phyloP scores from a whole-genome alignment of 768 basidiomycete species.

The Rhodosporidiobolus odoratus region DNA sequence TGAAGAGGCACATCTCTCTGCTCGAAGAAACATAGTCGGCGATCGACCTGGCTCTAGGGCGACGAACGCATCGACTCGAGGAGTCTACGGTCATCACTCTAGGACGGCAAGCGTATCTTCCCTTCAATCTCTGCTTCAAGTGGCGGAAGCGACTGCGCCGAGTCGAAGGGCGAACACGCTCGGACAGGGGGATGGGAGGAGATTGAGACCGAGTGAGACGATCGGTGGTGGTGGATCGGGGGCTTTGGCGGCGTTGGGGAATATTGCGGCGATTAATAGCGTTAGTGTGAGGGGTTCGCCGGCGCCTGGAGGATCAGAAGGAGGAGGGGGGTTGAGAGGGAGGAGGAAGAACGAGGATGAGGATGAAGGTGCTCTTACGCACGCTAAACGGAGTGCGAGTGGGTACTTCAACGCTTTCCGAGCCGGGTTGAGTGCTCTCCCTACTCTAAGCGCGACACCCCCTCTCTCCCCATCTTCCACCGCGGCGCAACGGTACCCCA shows the following conservation, averaged over 20 bases:
- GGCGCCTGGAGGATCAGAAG: too few relatives aligned
- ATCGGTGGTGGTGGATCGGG: too few relatives aligned
- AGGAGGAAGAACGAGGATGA: too few relatives aligned
- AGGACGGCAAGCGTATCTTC: neutral
- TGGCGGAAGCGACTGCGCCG: neutral
- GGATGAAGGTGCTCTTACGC: conserved; percentile 13
- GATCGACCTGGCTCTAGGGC: neutral
- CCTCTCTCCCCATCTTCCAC: conserved; percentile 23
- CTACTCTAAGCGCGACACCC: conserved; percentile 16
- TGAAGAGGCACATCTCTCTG: neutral
- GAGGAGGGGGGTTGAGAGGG: too few relatives aligned
- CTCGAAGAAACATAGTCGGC: neutral
- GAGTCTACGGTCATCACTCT: neutral
- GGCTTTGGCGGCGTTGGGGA: conserved; percentile 29
- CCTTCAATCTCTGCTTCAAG: conserved; percentile 3
- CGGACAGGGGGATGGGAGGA: neutral
- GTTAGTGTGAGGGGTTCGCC: neutral
- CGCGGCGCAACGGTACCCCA: neutral
- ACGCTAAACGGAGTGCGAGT: conserved; percentile 29
- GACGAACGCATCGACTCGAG: neutral
- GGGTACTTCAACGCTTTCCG: conserved; percentile 32
- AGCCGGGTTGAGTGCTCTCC: conserved; percentile 13
- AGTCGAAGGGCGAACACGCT: neutral
- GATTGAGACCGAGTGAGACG: neutral
- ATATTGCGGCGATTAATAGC: conserved; percentile 6